phyloP scores from a whole-genome alignment of 2,329 filamentous ascomycete genomes.

The Bimuria novae-zelandiae region DNA sequence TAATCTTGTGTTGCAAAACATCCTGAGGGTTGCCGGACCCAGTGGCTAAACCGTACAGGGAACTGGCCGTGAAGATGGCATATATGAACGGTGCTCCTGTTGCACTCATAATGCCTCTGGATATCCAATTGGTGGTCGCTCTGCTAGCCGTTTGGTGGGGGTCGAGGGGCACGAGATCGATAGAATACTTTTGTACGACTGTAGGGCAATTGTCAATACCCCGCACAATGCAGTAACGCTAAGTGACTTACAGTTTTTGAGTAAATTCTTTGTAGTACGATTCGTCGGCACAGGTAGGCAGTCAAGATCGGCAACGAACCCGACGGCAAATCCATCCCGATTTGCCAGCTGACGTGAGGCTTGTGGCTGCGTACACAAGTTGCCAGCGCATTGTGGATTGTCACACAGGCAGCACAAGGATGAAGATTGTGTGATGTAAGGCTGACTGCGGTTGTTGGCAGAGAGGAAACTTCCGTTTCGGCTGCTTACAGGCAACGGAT shows the following conservation, averaged over 20 bases:
- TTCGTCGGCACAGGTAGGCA: slow-evolving; percentile 32
- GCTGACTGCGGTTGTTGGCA: slow-evolving; percentile 14
- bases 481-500: slow-evolving; percentile 23
- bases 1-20: slow-evolving; percentile 31
- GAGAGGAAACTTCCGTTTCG: slow-evolving; percentile 21
- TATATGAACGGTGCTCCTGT: slow-evolving; percentile 38
- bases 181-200: slow-evolving; percentile 29
- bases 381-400: slow-evolving; percentile 16
- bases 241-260: slow-evolving; percentile 35
- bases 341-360: slow-evolving; percentile 8
- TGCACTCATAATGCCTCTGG: slow-evolving; percentile 24
- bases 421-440: slow-evolving; percentile 20
- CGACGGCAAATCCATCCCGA: slow-evolving; percentile 18
- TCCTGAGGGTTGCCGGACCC: slow-evolving; percentile 11
- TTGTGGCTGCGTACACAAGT: slow-evolving; percentile 17
- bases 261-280: slow-evolving; percentile 20
- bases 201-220: slow-evolving; percentile 8
- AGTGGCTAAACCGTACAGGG: slow-evolving; percentile 25
- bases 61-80: slow-evolving; percentile 32
- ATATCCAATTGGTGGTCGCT: slow-evolving; percentile 33
- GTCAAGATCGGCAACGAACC: slow-evolving; percentile 26
- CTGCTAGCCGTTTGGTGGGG: slow-evolving; percentile 22
- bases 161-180: slow-evolving; percentile 35
- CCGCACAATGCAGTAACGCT: background rate
- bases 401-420: slow-evolving; percentile 21